These are phyloP conservation scores for Trametes villosa DNA, from an alignment of 768 basidiomycete genomes.

Conservation along the genomic window DNA sequence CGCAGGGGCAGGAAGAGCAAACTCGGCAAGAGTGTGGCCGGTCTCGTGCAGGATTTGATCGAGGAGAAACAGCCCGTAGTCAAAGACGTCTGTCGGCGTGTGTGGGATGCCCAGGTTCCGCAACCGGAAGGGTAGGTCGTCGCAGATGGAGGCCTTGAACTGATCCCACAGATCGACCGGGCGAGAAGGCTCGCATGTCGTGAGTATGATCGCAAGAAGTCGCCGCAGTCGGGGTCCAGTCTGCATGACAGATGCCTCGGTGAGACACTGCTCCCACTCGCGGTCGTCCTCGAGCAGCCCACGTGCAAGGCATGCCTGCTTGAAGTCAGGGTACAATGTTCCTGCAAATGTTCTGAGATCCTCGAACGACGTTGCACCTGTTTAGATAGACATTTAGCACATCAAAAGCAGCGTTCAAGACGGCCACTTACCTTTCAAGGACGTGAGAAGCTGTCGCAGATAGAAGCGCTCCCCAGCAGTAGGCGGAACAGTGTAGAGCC, in stretches of 20 bases:
- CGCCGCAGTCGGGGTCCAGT: conserved; percentile 40
- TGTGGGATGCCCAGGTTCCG: conserved; percentile 10
- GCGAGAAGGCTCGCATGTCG: conserved; percentile 32
- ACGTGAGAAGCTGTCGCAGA: no score
- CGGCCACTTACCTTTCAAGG: no score
- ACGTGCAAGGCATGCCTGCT: conserved; percentile 44
- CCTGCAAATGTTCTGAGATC: no score
- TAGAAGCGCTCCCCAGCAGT: no score
- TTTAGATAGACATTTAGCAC: no score
- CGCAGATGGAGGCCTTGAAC: conserved; percentile 43
- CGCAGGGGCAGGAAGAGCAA: no score
- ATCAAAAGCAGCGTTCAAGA: no score
- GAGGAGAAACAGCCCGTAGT: conserved; percentile 50
- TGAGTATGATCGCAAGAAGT: conserved; percentile 46
- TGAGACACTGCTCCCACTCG: conserved; percentile 45
- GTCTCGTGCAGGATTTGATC: conserved; percentile 34
- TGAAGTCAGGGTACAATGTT: conserved; percentile 35
- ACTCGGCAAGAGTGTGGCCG: conserved; percentile 7
- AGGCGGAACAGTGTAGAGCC: no score
- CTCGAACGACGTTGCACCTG: no score
- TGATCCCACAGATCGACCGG: conserved; percentile 45
- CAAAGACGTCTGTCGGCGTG: conserved; percentile 39
- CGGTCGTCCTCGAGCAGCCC: conserved; percentile 49
- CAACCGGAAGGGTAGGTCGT: conserved; percentile 41
- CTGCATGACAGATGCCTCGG: conserved; percentile 46